Evolutionary conservation across 192 early-diverging fungal species (phyloP), one percentile per base, ranked within the genome.

Genomic region (Coemansia sp.): DNA sequence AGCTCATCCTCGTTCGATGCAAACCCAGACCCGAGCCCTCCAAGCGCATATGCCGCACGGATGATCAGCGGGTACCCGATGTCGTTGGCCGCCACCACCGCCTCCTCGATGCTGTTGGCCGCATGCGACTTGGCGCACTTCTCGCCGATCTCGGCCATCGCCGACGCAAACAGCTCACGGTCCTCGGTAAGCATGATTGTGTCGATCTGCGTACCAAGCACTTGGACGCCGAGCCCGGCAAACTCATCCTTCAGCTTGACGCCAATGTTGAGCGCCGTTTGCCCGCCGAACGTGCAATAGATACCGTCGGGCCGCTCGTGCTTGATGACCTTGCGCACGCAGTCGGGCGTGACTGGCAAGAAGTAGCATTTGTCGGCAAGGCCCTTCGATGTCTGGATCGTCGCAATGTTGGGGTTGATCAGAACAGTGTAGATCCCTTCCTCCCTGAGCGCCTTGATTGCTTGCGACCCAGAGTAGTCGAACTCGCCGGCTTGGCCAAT

Each of bases 401-500:
- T 99, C 21, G 97, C 97, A 79, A 99, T 99, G 87, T 99, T 99
- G 60, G 97, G 96, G 71, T 99, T 99, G 81, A 99, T 96, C 46
- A 99, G 81, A 60, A 99, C 85, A n/a, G 97, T 99, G 77, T 95
- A 94, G 66, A 99, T 93, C 20, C 91, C 92, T 74, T 97, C 95
- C 76, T 98, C 95, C 84, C 95, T 96, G 62, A 99, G 85, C 30
- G 97, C 97, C 85, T 99, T 99, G 87, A 99, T 99, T 6, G 96
- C 96, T 84, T 95, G 87, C 36, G 92, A 93, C 44, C 95, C 95
- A 74, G 96, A 98, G 85, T 98, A 98, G 82, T 98, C 96, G 70
- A 98, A 98, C 86, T 98, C 96, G 56, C 96, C 97, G 48, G 97
- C 97, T 84, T 99, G 97, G 44, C 97, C 97, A 73, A 99, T 99